These are phyloP conservation scores for Cladosporium velox DNA, from an alignment of 2,329 filamentous ascomycete genomes.

Conservation along the genomic window DNA sequence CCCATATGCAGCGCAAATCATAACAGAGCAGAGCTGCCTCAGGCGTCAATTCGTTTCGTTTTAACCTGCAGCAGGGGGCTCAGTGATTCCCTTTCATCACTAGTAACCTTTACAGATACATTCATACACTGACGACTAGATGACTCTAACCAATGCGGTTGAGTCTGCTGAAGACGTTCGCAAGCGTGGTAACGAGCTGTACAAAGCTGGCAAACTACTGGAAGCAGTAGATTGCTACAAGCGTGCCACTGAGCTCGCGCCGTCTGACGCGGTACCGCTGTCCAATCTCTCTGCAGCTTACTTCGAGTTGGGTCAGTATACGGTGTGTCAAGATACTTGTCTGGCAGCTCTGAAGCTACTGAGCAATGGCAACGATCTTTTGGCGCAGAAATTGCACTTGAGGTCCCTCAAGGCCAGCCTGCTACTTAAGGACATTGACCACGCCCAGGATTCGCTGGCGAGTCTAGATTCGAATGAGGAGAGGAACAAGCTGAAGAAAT, in stretches of 20 bases:
- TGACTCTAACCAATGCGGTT: background rate
- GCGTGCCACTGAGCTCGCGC: slow-evolving; percentile 23
- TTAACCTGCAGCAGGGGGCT: no score
- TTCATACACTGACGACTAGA: background rate
- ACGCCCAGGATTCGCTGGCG: background rate
- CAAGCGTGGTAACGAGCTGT: slow-evolving; percentile 25
- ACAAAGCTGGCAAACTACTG: slow-evolving; percentile 24
- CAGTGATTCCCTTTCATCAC: background rate
- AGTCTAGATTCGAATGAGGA: background rate
- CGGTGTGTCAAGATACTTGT: background rate
- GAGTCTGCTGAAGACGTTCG: slow-evolving; percentile 19
- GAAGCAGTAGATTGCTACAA: slow-evolving; percentile 25
- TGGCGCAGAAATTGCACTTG: slow-evolving; percentile 22
- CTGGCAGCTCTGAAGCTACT: slow-evolving; percentile 22
- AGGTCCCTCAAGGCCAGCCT: background rate
- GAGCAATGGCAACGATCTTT: slow-evolving; percentile 10
- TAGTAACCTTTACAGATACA: background rate
- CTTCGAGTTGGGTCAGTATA: slow-evolving; percentile 27
- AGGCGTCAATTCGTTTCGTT: no score
- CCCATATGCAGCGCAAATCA: no score
- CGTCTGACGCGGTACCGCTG: slow-evolving; percentile 22
- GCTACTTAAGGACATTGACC: background rate
- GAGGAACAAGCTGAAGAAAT: background rate
- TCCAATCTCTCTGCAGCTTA: slow-evolving; percentile 26
- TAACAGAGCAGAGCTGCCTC: no score